These are phyloP conservation scores for Penicillium sp. DNA, from an alignment of 2,329 filamentous ascomycete species.

Conservation along the genomic window DNA sequence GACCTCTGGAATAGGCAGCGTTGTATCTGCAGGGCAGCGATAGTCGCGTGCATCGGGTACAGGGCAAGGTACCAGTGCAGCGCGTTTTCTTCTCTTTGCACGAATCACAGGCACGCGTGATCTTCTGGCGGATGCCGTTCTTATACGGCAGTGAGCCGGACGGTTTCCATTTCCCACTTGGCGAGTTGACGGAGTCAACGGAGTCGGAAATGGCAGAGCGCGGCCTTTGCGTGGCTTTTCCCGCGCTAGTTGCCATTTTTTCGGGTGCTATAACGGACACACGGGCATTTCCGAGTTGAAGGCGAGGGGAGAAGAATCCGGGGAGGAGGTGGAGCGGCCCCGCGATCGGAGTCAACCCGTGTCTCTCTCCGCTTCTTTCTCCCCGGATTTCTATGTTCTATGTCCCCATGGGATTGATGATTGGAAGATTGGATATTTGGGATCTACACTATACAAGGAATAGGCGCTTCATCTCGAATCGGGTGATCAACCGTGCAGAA, in stretches of 20 bases:
- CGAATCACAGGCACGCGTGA: constrained; percentile 39
- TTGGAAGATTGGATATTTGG: background rate
- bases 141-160: constrained; percentile 22
- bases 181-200: background rate
- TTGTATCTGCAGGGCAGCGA: constrained; percentile 36
- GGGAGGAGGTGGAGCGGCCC: constrained; percentile 5
- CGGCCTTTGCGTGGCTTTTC: constrained; percentile 9
- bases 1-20: constrained; percentile 37
- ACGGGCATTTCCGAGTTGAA: background rate
- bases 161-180: constrained; percentile 31
- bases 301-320: constrained; percentile 17
- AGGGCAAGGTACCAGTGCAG: constrained; percentile 39
- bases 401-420: background rate
- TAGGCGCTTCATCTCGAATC: background rate
- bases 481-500: constrained; percentile 8
- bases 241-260: constrained; percentile 14
- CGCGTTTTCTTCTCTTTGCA: constrained; percentile 41
- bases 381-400: constrained; percentile 7
- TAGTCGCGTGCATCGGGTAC: constrained; percentile 33
- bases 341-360: background rate
- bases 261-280: background rate
- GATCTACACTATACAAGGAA: background rate
- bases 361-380: constrained; percentile 7
- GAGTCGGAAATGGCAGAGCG: constrained; percentile 5
- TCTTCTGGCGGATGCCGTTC: constrained; percentile 32